These are phyloP conservation scores for Bocquillonia castaneifolia DNA, from an alignment of 441 rosid species.

Conservation along the genomic window DNA sequence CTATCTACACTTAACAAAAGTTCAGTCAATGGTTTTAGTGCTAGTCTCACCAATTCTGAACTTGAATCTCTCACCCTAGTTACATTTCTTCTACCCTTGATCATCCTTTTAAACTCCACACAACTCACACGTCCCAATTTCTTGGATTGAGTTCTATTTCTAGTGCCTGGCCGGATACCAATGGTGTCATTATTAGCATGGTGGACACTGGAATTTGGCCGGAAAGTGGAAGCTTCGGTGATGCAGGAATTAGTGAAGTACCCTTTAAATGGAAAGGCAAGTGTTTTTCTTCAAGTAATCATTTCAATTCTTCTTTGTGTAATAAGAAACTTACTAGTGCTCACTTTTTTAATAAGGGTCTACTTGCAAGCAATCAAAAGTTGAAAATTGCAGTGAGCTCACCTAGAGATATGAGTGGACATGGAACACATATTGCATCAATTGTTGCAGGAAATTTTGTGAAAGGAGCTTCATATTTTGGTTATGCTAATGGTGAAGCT, in stretches of 20 bases:
- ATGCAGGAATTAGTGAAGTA: slow-evolving; percentile 46
- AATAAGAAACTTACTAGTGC: slow-evolving; percentile 68
- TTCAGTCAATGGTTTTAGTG: slow-evolving; percentile 53
- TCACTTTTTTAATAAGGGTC: slow-evolving; percentile 55
- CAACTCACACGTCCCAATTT: slow-evolving; percentile 69
- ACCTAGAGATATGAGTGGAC: slow-evolving; percentile 66
- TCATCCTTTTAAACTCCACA: slow-evolving; percentile 45
- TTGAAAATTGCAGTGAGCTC: slow-evolving; percentile 51
- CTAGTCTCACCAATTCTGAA: slow-evolving; percentile 40
- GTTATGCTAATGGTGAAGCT: slow-evolving; percentile 59
- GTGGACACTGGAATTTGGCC: slow-evolving; percentile 78
- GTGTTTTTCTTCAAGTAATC: slow-evolving; percentile 40
- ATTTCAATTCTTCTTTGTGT: slow-evolving; percentile 36
- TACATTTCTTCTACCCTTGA: slow-evolving; percentile 43
- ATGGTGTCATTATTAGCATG: slow-evolving; percentile 56
- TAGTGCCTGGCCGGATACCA: slow-evolving; percentile 59
- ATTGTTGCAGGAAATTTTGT: slow-evolving; percentile 61
- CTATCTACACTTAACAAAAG: slow-evolving; percentile 39
- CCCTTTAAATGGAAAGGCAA: slow-evolving; percentile 66
- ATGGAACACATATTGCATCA: slow-evolving; percentile 79
- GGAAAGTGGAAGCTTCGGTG: slow-evolving; percentile 59
- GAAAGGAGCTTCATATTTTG: slow-evolving; percentile 52
- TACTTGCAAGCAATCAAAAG: slow-evolving; percentile 34
- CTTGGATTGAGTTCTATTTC: slow-evolving; percentile 52
- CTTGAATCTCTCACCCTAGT: slow-evolving; percentile 46